Conservation (phyloP, 495 filamentous ascomycete species). For the Penicillium bovifimosum region DNA sequence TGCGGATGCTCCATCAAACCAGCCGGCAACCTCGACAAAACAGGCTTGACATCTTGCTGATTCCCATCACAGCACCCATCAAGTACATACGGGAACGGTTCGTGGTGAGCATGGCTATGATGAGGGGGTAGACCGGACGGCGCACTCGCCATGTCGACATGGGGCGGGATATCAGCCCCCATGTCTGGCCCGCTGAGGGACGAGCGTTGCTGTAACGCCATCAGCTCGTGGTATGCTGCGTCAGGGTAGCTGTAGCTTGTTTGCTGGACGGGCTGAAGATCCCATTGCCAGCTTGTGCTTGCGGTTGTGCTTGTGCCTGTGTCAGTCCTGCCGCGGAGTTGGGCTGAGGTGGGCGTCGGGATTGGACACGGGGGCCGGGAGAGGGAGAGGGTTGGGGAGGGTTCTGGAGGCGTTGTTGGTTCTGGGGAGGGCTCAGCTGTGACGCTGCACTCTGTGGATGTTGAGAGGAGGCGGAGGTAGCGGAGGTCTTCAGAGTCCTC, state of each 20-base stretch:
- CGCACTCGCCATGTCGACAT: constrained; percentile 11
- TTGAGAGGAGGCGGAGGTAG: constrained; percentile 36
- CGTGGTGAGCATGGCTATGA: constrained; percentile 7
- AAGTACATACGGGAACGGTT: constrained; percentile 18
- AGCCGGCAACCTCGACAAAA: constrained; percentile 7
- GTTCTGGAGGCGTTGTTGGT: constrained; percentile 36
- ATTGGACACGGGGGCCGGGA: constrained; percentile 14
- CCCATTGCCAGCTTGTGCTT: constrained; percentile 30
- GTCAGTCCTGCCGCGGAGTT: constrained; percentile 12
- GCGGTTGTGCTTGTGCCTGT: background rate
- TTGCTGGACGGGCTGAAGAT: constrained; percentile 24
- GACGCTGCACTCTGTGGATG: constrained; percentile 37
- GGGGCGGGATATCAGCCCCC: constrained; percentile 18
- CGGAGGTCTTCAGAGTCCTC: constrained; percentile 38
- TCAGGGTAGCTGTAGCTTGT: constrained; percentile 23
- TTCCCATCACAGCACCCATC: constrained; percentile 13
- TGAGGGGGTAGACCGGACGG: constrained; percentile 6
- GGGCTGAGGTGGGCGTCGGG: constrained; percentile 13
- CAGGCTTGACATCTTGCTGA: constrained; percentile 16
- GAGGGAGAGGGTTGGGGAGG: constrained; percentile 16
- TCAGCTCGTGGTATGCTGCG: constrained; percentile 20
- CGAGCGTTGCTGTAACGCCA: constrained; percentile 17
- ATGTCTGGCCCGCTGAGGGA: constrained; percentile 15
- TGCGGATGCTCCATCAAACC: constrained; percentile 10
- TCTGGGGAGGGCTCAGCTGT: constrained; percentile 41